These are phyloP conservation scores for Tuber indicum DNA, from an alignment of 495 filamentous ascomycete species.

Conservation along the genomic window DNA sequence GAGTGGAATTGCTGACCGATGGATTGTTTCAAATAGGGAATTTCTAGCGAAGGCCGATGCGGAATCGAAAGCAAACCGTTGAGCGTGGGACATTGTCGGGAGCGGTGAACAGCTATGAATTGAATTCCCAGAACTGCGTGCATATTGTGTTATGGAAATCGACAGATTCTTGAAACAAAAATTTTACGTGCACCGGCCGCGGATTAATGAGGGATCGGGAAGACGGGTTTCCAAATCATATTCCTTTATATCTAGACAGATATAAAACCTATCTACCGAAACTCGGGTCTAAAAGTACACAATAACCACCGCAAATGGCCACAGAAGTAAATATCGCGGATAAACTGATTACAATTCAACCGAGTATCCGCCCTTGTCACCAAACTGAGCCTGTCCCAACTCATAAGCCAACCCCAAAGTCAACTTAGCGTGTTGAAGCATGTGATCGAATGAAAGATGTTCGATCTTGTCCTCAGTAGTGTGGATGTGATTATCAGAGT, in stretches of 20 bases:
- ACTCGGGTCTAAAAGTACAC: background rate
- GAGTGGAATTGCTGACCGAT: background rate
- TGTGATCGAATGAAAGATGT: slow-evolving; percentile 89
- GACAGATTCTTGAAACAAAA: background rate
- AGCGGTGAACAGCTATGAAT: background rate
- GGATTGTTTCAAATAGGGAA: slow-evolving; percentile 54
- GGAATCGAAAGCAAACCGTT: slow-evolving; percentile 64
- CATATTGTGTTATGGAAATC: background rate
- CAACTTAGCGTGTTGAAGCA: slow-evolving; percentile 93
- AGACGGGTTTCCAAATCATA: background rate
- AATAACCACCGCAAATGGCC: background rate
- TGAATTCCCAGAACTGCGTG: background rate
- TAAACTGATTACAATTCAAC: background rate
- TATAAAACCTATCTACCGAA: background rate
- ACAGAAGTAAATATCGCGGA: background rate
- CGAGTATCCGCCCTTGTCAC: slow-evolving; percentile 11
- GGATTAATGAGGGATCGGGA: background rate
- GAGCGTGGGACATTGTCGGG: slow-evolving; percentile 36
- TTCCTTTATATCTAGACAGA: background rate
- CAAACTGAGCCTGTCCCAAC: slow-evolving; percentile 37
- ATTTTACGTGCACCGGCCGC: background rate
- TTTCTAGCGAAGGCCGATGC: slow-evolving; percentile 68
- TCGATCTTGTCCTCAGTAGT: slow-evolving; percentile 81
- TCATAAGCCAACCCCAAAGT: slow-evolving; percentile 87
- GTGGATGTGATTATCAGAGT: slow-evolving; percentile 84